Evolutionary conservation across 2,329 filamentous ascomycete genomes (phyloP), one percentile per base, ranked within the genome.

Genomic region (Mycogone perniciosa): DNA sequence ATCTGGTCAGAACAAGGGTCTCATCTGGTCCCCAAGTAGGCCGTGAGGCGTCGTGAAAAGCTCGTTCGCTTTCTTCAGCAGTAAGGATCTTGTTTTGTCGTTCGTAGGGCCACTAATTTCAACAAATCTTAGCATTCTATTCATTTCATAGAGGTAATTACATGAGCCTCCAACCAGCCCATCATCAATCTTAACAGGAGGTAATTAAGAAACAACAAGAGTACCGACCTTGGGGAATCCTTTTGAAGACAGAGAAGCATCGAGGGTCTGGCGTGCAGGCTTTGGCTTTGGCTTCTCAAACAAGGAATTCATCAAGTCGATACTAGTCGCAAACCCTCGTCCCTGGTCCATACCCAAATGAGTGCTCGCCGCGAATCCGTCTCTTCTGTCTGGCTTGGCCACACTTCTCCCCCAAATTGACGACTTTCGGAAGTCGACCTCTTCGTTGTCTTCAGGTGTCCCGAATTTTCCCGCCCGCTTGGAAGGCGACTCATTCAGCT

Each of bases 251-350:
- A 74, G 64, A 34, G 74, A 70, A 56, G 73, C 74, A 62, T 78
- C 76, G 49, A 76, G 66, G 60, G 76, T 79, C 61, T 79, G 74
- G 48, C 72, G 69, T 56, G 76, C 76, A 48, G 75, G 76, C 72
- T 80, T 82, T 56, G 83, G 77, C 69, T 86, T 82, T 56, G 83
- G 77, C 69, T 86, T 81, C 66, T 88, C 86, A 69, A 95, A 96
- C 50, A 96, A 75, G 44, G 89, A 95, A 66, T 95, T 92, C 89
- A 96, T 96, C 66, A 96, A 75, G 73, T 96, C 93, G 71, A 97
- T 95, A 63, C 88, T 91, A 20, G 87, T 96, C 20, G 84, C 80
- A 68, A 96, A 92, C 1, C 86, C 85, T 57, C 81, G 81, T 48
- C 78, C 75, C 59, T 81, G 77, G 37, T 71, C 67, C 59, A 64